Evolutionary conservation across 805 yeast genomes (phyloP), one percentile per base, ranked within the genome.

Genomic region (Brettanomyces custersianus): DNA sequence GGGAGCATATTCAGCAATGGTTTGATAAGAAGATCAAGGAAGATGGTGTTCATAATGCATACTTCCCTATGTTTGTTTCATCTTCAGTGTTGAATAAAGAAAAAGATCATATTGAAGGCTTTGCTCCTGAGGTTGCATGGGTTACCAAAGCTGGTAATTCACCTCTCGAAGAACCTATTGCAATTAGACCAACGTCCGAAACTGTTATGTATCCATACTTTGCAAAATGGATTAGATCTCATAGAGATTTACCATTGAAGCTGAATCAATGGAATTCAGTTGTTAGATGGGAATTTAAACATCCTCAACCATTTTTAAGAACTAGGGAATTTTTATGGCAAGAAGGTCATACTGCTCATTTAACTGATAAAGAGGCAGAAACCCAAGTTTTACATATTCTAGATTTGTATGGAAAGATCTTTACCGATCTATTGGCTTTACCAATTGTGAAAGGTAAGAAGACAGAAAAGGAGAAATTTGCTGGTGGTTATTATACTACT

Each of bases 91-190:
- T 92, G 52, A 97, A 94, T 66, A 86, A 80, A 66, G 99, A 92
- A 70, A 92, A 92, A 65, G 99, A 92, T 57, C 99, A 92, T 59
- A 77, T 92, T 50, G 98, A 92, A 64, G 99, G 99, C 31, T 92
- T 92, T 60, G 98, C 99, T 32, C 98, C 99, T 19, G 99, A 92
- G 65, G 99, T 92, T 38, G 99, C 99, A 19, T 92, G 99, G 99
- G 98, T 92, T 48, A 92, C 99, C 38, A 77, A 70, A 53, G 99
- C 99, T 37, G 99, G 99, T 52, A 60, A 66, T 22, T 81, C 95
- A 23, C 97, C 92, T 34, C 72, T 92, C 51, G 98, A 94, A 39
- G 98, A 92, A 67, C 97, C 95, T 52, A 86, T 92, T 53, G 99
- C 99, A 43, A 92, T 92, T 49, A 84, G 99, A 70, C 99, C 99